Base-by-base conservation (phyloP, 148 eudicot genomes). In the Rhododendron ferrugineum region DNA sequence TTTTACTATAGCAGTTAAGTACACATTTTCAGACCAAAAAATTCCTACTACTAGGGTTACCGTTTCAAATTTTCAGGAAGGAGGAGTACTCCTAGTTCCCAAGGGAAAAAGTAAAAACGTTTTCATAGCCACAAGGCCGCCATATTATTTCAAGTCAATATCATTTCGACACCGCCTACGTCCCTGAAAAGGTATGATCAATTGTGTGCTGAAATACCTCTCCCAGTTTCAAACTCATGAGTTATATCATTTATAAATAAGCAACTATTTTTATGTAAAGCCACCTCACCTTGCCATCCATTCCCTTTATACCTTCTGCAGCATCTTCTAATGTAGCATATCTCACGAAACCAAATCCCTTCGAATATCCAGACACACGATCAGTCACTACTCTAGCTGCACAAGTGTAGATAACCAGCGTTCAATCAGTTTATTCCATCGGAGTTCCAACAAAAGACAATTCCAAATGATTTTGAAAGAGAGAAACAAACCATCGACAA, bases 351-450 rank as follows among this genome's bases (percentile, higher is more conserved):
- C 99, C 98, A 85, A 83, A 96, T 36, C 99, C 98, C 87, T 94
- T 96, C 0, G 99, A 95, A 85, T 83, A 94, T 26, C 96, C 96
- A 82, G 92, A 90, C 76, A 84, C 87, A 15, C 96, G 97, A 89
- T 96, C 99, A 83, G 98, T 91, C 87, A 94, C 97, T 82, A 96
- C 98, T 88, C 87, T 92, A 26, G 99, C 98, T 96, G 94, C 94
- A 90, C 30, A 85, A 74, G n/a, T 37, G 36, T 18, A 83, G 40
- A 78, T 34, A 14, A 72, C 64, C 60, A 87, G 73, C 14, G 20
- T 50, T 20, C 46, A 46, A 83, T 74, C n/a, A 68, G 28, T 47
- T 20, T 80, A n/a, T 18, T 20, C 15, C 0, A 10, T 20, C 72
- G 4, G 4, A 42, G n/a, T n/a, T 70, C 23, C 3, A 37, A 83